Conservation (phyloP, 176 grass and related monocot species). For the Tuctoria greenei region DNA sequence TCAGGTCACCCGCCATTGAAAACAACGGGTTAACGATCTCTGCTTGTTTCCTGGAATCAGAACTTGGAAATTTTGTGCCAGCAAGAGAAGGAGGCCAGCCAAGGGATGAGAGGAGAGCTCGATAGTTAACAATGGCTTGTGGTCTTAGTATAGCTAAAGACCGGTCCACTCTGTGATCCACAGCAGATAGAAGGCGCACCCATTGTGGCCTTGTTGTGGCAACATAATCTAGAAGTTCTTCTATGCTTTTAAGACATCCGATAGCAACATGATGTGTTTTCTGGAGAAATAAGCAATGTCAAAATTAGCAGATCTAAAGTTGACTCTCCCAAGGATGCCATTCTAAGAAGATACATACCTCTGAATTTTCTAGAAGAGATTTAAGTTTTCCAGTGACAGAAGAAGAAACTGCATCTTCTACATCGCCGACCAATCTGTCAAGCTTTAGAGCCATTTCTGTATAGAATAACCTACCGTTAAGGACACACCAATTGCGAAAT, state of each 20-base stretch:
- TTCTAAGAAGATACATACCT: conserved; percentile 53
- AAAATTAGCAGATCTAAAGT: conserved; percentile 37
- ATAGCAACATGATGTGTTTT: conserved; percentile 53
- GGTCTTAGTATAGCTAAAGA: conserved; percentile 88
- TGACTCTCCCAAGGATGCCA: conserved; percentile 1
- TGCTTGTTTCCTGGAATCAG: conserved; percentile 39
- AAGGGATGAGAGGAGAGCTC: conserved; percentile 69
- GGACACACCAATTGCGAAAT: conserved; percentile 33
- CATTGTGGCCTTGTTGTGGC: conserved; percentile 72
- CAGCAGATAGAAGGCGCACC: conserved; percentile 65
- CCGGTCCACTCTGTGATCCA: conserved; percentile 84
- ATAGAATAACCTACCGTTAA: conserved; percentile 48
- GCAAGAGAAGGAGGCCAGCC: conserved; percentile 77
- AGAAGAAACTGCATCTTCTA: conserved; percentile 82
- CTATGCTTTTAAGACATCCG: conserved; percentile 71
- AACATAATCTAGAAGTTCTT: conserved; percentile 64
- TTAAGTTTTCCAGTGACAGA: conserved; percentile 73
- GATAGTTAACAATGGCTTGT: conserved; percentile 92
- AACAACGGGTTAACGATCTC: conserved; percentile 78
- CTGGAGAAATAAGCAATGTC: conserved; percentile 33
- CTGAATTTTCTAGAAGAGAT: conserved; percentile 48
- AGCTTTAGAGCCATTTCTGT: conserved; percentile 88
- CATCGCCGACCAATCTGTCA: conserved; percentile 74
- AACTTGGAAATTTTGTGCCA: conserved; percentile 57
- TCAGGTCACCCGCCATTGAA: conserved; percentile 70